Percentiles rank a stretch among this genome's conserved stretches.
Evolutionary conservation across 139 green algal genomes (phyloP).

Genomic region (Chlamydomonas sp.): DNA sequence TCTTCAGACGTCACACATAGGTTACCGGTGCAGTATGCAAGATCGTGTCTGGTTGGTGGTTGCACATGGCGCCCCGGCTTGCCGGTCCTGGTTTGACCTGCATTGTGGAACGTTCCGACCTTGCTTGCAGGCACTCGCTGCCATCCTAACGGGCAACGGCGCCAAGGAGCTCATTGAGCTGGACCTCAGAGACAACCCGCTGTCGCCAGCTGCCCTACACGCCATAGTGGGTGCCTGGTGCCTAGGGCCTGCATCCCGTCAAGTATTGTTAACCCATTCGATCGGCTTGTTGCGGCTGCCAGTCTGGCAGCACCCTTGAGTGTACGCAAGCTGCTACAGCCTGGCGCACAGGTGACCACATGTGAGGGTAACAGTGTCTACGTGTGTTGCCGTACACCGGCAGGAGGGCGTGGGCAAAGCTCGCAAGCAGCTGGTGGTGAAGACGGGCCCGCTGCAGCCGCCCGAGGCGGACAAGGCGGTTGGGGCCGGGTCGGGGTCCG

Average conservation of each 20-base stretch:
- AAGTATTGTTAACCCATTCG: background rate
- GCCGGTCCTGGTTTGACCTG: too few species aligned
- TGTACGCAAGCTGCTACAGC: too few species aligned
- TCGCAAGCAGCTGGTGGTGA: conserved; percentile 56
- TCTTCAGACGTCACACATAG: too few species aligned
- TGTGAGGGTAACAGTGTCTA: too few species aligned
- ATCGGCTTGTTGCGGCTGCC: too few species aligned
- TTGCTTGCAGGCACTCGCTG: conserved; percentile 46
- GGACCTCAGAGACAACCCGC: conserved; percentile 65
- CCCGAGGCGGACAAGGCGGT: background rate
- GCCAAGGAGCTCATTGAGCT: conserved; percentile 70
- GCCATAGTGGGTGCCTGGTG: conserved; percentile 32
- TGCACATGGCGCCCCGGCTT: too few species aligned
- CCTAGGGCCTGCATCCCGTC: background rate
- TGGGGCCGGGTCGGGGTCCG: background rate
- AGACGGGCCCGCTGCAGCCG: conserved; percentile 37
- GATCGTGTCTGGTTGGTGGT: too few species aligned
- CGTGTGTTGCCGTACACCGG: background rate
- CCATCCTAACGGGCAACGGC: conserved; percentile 39
- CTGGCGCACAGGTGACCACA: too few species aligned
- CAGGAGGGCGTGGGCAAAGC: conserved; percentile 58
- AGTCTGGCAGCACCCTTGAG: too few species aligned
- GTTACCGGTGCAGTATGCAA: too few species aligned
- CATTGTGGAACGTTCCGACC: too few species aligned
- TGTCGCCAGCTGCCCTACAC: conserved; percentile 34